Percentiles rank a stretch among this genome's conserved stretches.
Evolutionary conservation across 148 eudicot species (phyloP).

Genomic region (Hydrangea macrophylla): DNA sequence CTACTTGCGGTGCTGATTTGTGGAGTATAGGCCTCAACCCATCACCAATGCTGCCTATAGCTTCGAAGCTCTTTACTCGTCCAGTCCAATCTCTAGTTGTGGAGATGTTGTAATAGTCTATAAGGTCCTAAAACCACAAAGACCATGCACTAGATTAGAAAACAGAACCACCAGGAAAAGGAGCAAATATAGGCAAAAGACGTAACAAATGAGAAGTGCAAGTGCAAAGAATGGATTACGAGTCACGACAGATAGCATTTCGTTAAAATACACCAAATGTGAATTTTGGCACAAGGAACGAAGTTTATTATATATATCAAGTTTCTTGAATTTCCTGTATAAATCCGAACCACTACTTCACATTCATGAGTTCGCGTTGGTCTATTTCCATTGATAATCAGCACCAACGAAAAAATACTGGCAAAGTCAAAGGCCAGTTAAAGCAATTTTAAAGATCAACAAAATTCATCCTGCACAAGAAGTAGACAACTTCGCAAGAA

Average conservation of each 20-base stretch:
- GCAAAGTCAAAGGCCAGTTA: neutral
- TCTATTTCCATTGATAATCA: neutral
- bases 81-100: slow-evolving; percentile 97
- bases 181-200: neutral
- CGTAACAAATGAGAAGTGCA: neutral
- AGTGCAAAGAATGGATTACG: neutral
- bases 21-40: slow-evolving; percentile 74
- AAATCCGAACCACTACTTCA: neutral
- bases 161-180: slow-evolving; percentile 2
- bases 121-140: slow-evolving; percentile 53
- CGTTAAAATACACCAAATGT: neutral
- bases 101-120: slow-evolving; percentile 81
- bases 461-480: neutral
- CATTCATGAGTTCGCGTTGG: neutral
- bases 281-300: neutral
- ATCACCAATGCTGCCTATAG: slow-evolving; percentile 71
- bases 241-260: neutral
- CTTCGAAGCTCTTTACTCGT: slow-evolving; percentile 76
- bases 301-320: neutral
- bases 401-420: neutral
- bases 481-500: neutral
- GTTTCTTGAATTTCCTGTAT: neutral
- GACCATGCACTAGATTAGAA: neutral
- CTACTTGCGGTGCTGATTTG: slow-evolving; percentile 94
- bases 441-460: neutral